Percentiles rank a stretch among this genome's conserved stretches.
These are phyloP conservation scores for Chytriomyces hyalinus DNA, from an alignment of 192 early-diverging fungal genomes.

Conservation along the genomic window DNA sequence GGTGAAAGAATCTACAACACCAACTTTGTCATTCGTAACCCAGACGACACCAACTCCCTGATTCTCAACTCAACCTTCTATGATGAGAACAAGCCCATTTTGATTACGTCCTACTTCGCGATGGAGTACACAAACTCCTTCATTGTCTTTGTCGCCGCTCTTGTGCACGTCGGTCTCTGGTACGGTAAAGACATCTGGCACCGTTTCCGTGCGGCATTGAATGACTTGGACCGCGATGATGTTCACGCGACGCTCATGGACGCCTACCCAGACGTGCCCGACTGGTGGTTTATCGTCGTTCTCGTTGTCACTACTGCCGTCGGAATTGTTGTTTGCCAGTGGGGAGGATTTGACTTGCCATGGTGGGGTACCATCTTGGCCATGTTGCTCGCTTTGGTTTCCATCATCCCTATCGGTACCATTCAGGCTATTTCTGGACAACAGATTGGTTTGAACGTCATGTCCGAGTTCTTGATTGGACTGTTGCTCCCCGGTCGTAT, in stretches of 20 bases:
- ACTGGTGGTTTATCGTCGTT: conserved; percentile 60
- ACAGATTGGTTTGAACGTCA: conserved; percentile 79
- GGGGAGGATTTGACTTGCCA: conserved; percentile 65
- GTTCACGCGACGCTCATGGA: conserved; percentile 75
- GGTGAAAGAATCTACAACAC: not conserved
- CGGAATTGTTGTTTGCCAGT: conserved; percentile 36
- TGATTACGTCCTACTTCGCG: conserved; percentile 35
- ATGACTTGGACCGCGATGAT: conserved; percentile 43
- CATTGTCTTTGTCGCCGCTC: conserved; percentile 52
- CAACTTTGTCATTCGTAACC: conserved; percentile 9
- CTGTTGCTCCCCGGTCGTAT: conserved; percentile 77
- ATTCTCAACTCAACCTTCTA: conserved; percentile 20
- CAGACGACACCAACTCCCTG: conserved; percentile 10
- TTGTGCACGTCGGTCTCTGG: conserved; percentile 21
- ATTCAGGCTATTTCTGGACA: conserved; percentile 80
- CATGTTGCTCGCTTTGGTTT: conserved; percentile 13
- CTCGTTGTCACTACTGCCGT: conserved; percentile 42
- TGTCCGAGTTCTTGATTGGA: conserved; percentile 84
- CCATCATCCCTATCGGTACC: conserved; percentile 56
- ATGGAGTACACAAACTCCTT: conserved; percentile 40
- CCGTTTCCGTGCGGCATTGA: conserved; percentile 17
- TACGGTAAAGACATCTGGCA: conserved; percentile 16
- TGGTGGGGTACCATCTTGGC: conserved; percentile 68
- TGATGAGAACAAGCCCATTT: conserved; percentile 10
- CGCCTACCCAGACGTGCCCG: conserved; percentile 73